Evolutionary conservation across 805 yeast genomes (phyloP), one percentile per base, ranked within the genome.

Genomic region (Tanozyma kutaoensis): DNA sequence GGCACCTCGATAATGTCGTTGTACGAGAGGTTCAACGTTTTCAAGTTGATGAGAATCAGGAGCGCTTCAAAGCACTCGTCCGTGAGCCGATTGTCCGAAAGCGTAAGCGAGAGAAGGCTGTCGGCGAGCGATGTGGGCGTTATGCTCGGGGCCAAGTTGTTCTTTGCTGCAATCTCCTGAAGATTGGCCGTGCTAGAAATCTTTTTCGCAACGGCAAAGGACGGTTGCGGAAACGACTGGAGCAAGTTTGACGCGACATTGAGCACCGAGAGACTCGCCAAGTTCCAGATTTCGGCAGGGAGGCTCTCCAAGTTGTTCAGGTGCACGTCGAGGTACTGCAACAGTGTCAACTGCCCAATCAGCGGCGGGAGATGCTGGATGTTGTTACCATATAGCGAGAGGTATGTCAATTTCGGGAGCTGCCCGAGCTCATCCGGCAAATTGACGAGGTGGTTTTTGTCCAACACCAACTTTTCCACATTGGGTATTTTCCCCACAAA

Each of bases 1-100:
- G 95, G 93, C 15, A 88, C 69, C 39, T 88, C 97, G 20, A 76
- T 54, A 18, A 91, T 50, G 35, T 76, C 86, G 43, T 91, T 91
- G 49, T 88, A 88, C 0, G 94, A 72, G 29, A 91, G 48, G 40
- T 88, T 85, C 38, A 91, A 57, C 1, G 65, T 47, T 32, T 66
- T 68, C 36, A 91, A 51, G 26, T 73, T 68, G 1, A 55, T 45
- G 35, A 81, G 65, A 25, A 64, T 52, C 5, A 80, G 66, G 18
- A 91, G 55, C 3, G 70, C 61, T 28, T 76, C 77, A 51, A 86
- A 75, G 33, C 76, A 70, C 5, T 76, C 77, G 43, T 88, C 95
- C 15, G 64, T 67, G 19, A 91, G 62, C 35, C 84, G 74, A 47
- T 91, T 91, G 45, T 88, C 97, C 10, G 91, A 79, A 22, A 84